Evolutionary conservation across 179 eudicot genomes (phyloP).

Genomic region (Nepenthes alata): DNA sequence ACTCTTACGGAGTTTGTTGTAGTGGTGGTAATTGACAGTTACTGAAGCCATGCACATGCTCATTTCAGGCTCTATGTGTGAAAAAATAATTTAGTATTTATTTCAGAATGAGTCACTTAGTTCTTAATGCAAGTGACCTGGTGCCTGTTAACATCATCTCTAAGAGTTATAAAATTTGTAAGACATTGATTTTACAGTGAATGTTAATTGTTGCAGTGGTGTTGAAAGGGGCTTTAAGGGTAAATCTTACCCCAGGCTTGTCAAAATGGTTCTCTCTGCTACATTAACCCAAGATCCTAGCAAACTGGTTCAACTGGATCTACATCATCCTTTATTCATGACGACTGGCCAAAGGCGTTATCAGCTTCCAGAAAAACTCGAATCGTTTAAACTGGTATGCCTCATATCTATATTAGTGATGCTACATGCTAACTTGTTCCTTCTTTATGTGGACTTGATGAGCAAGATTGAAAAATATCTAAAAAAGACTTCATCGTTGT

Average conservation of each 20-base stretch:
- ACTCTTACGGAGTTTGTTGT: no score
- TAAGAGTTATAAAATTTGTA: not conserved
- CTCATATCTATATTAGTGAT: not conserved
- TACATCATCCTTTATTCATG: conserved; percentile 83
- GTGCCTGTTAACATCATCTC: not conserved
- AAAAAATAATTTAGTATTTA: no score
- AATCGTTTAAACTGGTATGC: conserved; percentile 71
- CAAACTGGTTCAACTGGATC: conserved; percentile 85
- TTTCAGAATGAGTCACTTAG: no score
- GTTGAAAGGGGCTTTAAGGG: conserved; percentile 80
- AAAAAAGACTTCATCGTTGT: no score
- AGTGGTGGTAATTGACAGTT: no score
- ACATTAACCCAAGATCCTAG: conserved; percentile 92
- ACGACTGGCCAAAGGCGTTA: conserved; percentile 74
- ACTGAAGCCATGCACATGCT: no score
- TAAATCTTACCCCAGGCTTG: conserved; percentile 65
- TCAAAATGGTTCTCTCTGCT: conserved; percentile 90
- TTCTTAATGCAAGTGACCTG: no score
- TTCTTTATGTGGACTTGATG: no score
- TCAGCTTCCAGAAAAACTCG: conserved; percentile 63
- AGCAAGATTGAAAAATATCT: no score
- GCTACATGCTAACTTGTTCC: no score
- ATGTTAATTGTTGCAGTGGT: conserved; percentile 42
- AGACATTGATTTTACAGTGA: not conserved
- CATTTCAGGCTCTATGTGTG: no score